A percentile compares a stretch with the other conserved stretches of the same genome.
These are phyloP conservation scores for Zymoseptoria pseudotritici DNA, from an alignment of 2,329 filamentous ascomycete genomes.

Conservation along the genomic window DNA sequence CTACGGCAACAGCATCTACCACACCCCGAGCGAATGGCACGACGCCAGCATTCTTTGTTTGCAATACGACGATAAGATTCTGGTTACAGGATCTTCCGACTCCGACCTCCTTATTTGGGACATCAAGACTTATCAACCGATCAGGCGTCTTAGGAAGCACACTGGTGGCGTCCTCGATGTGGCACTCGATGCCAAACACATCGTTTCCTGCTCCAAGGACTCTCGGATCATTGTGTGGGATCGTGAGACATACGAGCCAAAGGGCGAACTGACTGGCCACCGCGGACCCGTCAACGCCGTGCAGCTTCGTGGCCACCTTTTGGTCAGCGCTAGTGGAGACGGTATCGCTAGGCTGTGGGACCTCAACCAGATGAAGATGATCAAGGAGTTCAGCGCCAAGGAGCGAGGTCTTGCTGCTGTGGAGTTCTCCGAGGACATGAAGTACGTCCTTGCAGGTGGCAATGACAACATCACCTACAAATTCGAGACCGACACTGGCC, in stretches of 20 bases:
- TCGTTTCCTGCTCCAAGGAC: conserved; percentile 96
- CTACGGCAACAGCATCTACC: conserved; percentile 41
- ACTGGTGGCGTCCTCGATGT: conserved; percentile 86
- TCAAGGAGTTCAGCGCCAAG: conserved; percentile 84
- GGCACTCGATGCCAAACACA: conserved; percentile 83
- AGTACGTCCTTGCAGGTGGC: conserved; percentile 84
- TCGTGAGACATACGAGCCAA: conserved; percentile 63
- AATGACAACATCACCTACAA: conserved; percentile 95
- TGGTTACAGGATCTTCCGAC: conserved; percentile 93
- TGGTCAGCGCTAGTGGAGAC: conserved; percentile 91
- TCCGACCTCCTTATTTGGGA: conserved; percentile 87
- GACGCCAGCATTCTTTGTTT: conserved; percentile 89
- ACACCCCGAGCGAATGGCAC: conserved; percentile 56
- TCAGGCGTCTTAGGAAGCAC: conserved; percentile 71
- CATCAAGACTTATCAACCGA: conserved; percentile 70
- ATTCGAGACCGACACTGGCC: conserved; percentile 87
- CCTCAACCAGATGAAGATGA: conserved; percentile 75
- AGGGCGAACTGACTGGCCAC: conserved; percentile 78
- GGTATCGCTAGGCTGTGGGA: conserved; percentile 94
- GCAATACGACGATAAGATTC: conserved; percentile 85
- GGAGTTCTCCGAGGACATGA: conserved; percentile 92
- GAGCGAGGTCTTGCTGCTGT: conserved; percentile 92
- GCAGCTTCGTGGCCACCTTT: conserved; percentile 83
- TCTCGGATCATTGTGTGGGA: conserved; percentile 92
- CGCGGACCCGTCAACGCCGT: conserved; percentile 92